phyloP scores from a whole-genome alignment of 2,329 filamentous ascomycete genomes.

The Lecanicillium sp. region DNA sequence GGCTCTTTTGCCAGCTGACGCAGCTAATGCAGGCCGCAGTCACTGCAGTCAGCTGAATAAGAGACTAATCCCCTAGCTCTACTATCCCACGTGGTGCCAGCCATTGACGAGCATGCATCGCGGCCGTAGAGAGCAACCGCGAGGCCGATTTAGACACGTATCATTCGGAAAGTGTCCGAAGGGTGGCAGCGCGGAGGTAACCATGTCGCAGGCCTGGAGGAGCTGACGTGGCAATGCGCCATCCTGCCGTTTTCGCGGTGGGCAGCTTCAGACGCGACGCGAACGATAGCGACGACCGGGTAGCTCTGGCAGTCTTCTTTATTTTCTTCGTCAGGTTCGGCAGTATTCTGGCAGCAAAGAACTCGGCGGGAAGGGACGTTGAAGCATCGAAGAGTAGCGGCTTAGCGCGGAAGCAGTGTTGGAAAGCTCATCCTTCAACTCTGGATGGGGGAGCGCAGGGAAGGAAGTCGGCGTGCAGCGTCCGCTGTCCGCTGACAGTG shows the following conservation, averaged over 20 bases:
- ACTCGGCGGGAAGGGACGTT: not conserved
- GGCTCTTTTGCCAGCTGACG: not conserved
- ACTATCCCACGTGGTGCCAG: not conserved
- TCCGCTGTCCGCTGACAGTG: not conserved
- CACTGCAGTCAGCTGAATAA: not conserved
- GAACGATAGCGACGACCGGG: not conserved
- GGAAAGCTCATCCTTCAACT: not conserved
- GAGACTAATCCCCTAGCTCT: not conserved
- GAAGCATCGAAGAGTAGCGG: not conserved
- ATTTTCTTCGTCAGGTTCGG: not conserved
- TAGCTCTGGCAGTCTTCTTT: not conserved
- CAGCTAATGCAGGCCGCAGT: not conserved
- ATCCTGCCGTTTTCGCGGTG: not conserved
- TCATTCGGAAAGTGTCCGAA: not conserved
- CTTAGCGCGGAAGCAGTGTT: not conserved
- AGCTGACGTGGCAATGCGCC: not conserved
- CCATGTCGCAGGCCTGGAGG: not conserved
- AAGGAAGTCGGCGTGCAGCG: not conserved
- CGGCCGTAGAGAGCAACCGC: not conserved
- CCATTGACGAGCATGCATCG: not conserved
- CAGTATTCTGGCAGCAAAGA: not conserved
- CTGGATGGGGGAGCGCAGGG: not conserved
- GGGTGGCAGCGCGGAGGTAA: not conserved
- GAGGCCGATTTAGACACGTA: not conserved
- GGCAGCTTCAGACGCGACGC: not conserved